phyloP scores from a whole-genome alignment of 2,329 filamentous ascomycete species.

The Ploettnerulaceae sp. region DNA sequence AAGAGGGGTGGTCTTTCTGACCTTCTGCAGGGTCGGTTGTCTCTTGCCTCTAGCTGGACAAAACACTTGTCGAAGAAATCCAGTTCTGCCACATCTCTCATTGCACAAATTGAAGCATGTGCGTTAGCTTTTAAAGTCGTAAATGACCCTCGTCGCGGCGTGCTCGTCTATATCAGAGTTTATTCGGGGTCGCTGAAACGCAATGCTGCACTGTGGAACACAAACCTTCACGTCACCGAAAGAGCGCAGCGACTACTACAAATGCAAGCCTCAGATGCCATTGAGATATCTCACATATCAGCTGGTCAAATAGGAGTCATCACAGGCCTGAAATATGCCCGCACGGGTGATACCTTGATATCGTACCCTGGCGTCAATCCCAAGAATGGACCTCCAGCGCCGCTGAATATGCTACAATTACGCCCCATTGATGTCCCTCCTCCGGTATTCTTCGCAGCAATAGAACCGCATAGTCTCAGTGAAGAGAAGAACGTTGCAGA shows the following conservation, averaged over 20 bases:
- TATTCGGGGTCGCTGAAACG: conserved; percentile 78
- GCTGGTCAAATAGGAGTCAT: conserved; percentile 94
- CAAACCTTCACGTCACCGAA: conserved; percentile 74
- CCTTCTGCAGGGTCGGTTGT: conserved; percentile 43
- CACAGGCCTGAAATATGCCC: conserved; percentile 80
- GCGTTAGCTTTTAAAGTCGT: conserved; percentile 88
- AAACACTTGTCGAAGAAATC: conserved; percentile 36
- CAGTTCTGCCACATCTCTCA: conserved; percentile 39
- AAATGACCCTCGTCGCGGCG: conserved; percentile 77
- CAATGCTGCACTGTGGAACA: conserved; percentile 78
- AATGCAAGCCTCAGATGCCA: conserved; percentile 83
- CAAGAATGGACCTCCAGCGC: conserved; percentile 60
- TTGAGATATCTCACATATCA: conserved; percentile 74
- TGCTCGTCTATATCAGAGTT: conserved; percentile 86
- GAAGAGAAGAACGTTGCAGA: conserved; percentile 77
- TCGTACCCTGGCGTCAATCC: conserved; percentile 59
- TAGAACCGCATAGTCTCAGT: conserved; percentile 73
- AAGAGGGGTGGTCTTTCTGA: conserved; percentile 49
- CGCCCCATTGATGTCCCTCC: conserved; percentile 85
- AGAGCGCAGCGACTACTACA: conserved; percentile 76
- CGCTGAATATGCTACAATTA: conserved; percentile 71
- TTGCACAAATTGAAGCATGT: conserved; percentile 54
- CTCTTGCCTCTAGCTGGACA: conserved; percentile 35
- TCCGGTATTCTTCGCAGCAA: conserved; percentile 92
- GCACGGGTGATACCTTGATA: conserved; percentile 89